Percentiles rank a stretch among this genome's conserved stretches.
phyloP scores from a whole-genome alignment of 2,329 filamentous ascomycete species.

The Xylariaceae sp. region DNA sequence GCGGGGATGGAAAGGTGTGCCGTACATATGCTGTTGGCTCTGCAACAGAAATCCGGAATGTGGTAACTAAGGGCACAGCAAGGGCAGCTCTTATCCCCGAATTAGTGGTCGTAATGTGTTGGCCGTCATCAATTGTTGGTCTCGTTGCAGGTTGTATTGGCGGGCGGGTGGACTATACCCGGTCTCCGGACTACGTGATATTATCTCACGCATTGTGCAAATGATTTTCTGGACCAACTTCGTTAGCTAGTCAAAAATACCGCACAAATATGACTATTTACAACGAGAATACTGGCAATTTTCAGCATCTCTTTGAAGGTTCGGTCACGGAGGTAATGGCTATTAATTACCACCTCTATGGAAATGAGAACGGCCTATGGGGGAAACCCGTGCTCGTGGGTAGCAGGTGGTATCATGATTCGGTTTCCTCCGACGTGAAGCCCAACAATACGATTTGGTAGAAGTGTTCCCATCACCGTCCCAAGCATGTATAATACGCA shows the following conservation, averaged over 20 bases:
- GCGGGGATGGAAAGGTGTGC: not conserved
- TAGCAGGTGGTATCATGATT: too few species aligned
- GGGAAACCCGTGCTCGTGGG: too few species aligned
- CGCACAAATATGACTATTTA: slow-evolving; percentile 13
- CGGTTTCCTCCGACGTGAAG: not conserved
- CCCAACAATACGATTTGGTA: not conserved
- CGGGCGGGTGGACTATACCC: not conserved
- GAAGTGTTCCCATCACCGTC: not conserved
- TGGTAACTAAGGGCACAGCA: not conserved
- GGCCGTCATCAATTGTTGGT: slow-evolving; percentile 5
- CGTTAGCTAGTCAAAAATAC: slow-evolving; percentile 17
- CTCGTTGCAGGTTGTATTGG: slow-evolving; percentile 9
- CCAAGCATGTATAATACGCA: too few species aligned
- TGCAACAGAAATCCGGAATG: not conserved
- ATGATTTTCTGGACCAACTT: slow-evolving; percentile 22
- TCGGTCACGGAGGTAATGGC: not conserved
- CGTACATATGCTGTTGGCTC: not conserved
- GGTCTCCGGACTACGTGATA: slow-evolving; percentile 3
- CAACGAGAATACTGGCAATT: not conserved
- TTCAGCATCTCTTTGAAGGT: not conserved
- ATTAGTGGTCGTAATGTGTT: slow-evolving; percentile 7
- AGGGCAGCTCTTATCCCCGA: slow-evolving; percentile 3
- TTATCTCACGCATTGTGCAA: slow-evolving; percentile 21
- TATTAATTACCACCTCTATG: too few species aligned
- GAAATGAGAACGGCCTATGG: too few species aligned